Conservation (phyloP, 2,329 filamentous ascomycete genomes). For the Calonectria honghensis region DNA sequence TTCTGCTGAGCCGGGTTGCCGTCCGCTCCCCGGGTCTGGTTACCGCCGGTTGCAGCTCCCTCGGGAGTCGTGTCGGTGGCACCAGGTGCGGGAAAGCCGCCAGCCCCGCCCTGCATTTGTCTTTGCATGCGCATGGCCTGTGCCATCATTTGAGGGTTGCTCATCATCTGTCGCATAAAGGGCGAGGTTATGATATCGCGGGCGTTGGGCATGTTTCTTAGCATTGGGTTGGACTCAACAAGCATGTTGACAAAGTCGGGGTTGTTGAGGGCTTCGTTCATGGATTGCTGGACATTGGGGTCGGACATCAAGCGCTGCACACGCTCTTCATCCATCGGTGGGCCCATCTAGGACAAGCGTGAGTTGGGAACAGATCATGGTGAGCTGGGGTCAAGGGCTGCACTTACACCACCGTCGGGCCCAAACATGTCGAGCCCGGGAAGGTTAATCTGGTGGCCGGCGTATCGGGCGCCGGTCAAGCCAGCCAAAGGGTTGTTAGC, state of each 20-base stretch:
- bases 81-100: conserved; percentile 90
- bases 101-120: conserved; percentile 75
- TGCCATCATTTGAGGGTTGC: conserved; percentile 88
- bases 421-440: conserved; percentile 93
- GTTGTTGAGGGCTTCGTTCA: conserved; percentile 97
- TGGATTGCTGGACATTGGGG: conserved; percentile 87
- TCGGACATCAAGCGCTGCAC: conserved; percentile 91
- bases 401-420: conserved; percentile 92
- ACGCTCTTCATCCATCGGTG: conserved; percentile 86
- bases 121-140: conserved; percentile 89
- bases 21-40: conserved; percentile 55
- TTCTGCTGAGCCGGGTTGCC: conserved; percentile 59
- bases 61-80: conserved; percentile 90
- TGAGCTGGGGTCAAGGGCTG: conserved; percentile 9
- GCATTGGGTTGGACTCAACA: conserved; percentile 91
- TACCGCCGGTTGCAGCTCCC: conserved; percentile 58
- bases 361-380: conserved; percentile 36
- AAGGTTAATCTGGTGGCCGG: conserved; percentile 87
- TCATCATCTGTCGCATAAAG: conserved; percentile 93
- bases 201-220: conserved; percentile 83
- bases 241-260: conserved; percentile 96
- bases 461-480: conserved; percentile 93
- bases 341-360: conserved; percentile 82
- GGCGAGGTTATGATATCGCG: conserved; percentile 92
- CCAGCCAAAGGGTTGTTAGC: conserved; percentile 93